These are phyloP conservation scores for Auriculariales sp. DNA, from an alignment of 768 basidiomycete genomes.

Conservation along the genomic window DNA sequence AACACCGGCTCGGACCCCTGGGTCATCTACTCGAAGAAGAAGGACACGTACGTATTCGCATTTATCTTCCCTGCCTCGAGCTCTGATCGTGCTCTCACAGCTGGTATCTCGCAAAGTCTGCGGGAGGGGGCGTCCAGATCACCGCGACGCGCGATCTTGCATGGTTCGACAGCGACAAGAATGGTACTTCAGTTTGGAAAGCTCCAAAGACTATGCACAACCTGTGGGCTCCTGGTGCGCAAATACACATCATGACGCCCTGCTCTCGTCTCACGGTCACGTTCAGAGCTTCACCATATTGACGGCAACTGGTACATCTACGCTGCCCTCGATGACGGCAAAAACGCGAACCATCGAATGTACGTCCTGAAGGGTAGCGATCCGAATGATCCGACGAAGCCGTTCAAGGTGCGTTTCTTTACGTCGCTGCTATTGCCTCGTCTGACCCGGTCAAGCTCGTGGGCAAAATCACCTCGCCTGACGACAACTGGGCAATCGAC, in stretches of 20 bases:
- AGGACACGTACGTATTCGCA: too few species aligned
- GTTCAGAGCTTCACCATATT: neutral
- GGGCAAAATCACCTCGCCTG: neutral
- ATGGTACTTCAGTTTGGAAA: neutral
- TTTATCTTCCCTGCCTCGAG: too few species aligned
- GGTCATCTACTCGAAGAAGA: neutral
- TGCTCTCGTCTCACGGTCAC: neutral
- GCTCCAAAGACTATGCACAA: neutral
- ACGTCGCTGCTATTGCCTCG: too few species aligned
- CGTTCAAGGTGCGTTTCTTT: too few species aligned
- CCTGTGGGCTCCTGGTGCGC: neutral
- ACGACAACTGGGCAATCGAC: slow-evolving; percentile 1
- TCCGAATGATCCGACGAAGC: neutral
- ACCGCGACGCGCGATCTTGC: neutral
- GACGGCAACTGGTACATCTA: neutral
- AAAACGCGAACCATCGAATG: neutral
- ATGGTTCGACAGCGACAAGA: neutral
- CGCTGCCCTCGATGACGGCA: neutral
- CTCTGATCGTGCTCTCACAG: too few species aligned
- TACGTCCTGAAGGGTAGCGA: neutral
- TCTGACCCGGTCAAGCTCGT: too few species aligned
- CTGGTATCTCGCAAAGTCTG: neutral
- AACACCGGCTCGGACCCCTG: neutral
- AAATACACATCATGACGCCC: neutral
- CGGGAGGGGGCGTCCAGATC: neutral